Evolutionary conservation across 2,329 filamentous ascomycete genomes (phyloP).

Genomic region (Pseudocercospora pini-densiflorae): DNA sequence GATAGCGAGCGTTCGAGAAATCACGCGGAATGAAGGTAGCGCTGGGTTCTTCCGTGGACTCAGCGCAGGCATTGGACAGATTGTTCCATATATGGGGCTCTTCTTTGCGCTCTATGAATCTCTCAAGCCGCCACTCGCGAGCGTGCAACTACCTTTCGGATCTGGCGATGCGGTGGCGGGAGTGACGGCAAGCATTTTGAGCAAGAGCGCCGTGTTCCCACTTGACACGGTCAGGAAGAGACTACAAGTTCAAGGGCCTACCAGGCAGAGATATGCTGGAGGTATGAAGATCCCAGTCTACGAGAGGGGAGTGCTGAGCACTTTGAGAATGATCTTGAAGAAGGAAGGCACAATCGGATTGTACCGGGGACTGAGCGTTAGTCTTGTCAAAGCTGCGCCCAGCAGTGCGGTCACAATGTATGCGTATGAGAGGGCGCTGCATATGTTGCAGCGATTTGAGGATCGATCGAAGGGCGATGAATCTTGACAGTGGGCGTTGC

Average conservation of each 20-base stretch:
- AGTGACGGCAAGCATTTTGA: slow-evolving; percentile 74
- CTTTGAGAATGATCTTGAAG: slow-evolving; percentile 69
- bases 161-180: slow-evolving; percentile 84
- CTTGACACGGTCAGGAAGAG: slow-evolving; percentile 91
- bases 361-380: slow-evolving; percentile 87
- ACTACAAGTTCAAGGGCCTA: slow-evolving; percentile 93
- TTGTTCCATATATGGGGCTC: slow-evolving; percentile 94
- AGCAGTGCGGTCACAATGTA: slow-evolving; percentile 91
- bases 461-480: background rate
- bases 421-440: slow-evolving; percentile 83
- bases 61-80: slow-evolving; percentile 79
- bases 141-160: slow-evolving; percentile 64
- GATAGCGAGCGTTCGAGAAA: slow-evolving; percentile 69
- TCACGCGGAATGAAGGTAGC: slow-evolving; percentile 73
- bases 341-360: slow-evolving; percentile 78
- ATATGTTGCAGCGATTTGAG: slow-evolving; percentile 23
- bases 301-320: slow-evolving; percentile 65
- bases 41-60: slow-evolving; percentile 88
- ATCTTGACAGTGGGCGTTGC: too few relatives aligned
- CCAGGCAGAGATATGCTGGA: slow-evolving; percentile 70
- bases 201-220: slow-evolving; percentile 91
- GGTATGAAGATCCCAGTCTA: slow-evolving; percentile 83
- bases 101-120: slow-evolving; percentile 92
- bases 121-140: slow-evolving; percentile 55
- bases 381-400: slow-evolving; percentile 91